Evolutionary conservation across 1,284 basidiomycete genomes (phyloP), one percentile per base, ranked within the genome.

Genomic region (Rhodotorula sp.): DNA sequence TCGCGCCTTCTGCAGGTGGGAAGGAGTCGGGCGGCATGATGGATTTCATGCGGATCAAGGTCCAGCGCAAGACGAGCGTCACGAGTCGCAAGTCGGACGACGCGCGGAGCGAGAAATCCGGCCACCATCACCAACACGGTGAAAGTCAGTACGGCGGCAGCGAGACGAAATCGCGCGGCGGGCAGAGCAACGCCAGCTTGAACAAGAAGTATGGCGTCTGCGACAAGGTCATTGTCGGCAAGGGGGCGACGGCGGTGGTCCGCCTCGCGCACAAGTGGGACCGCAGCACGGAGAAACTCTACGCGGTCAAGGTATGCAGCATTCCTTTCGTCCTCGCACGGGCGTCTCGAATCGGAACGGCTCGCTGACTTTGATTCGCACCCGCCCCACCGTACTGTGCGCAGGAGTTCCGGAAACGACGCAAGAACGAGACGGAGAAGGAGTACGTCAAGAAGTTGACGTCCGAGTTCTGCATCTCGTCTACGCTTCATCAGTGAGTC

Each of bases 401-500:
- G 23, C 69, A 94, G 89, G 95, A 99, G 84, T 98, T 99, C 86
- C 90, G 95, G 69, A 97, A 97, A 82, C 88, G 95, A 76, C 87
- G 95, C 79, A 97, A 95, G 86, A 97, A 97, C 81, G 95, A 99
- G 84, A 90, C 94, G 3, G 95, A 99, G 82, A 97, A 97, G 83
- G 97, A 99, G 83, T 99, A 99, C 80, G 90, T 99, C 84, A 99
- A 99, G 87, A 99, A 99, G 83, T 90, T 99, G 78, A 99, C 95
- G 2, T 94, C 95, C 31, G 95, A 99, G 81, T 99, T 99, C 82
- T 99, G 95, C 83, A 99, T 99, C 75, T 95, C 93, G 48, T 98
- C 95, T 48, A 98, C 97, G 2, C 84, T 99, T 57, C 95, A 98
- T 81, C 95, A 98, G 72, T 73, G 23, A 31, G 74, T 70, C 38